Percentiles rank a stretch among this genome's conserved stretches.
Evolutionary conservation across 2,329 filamentous ascomycete species (phyloP).

Genomic region (Fusarium duplospermum): DNA sequence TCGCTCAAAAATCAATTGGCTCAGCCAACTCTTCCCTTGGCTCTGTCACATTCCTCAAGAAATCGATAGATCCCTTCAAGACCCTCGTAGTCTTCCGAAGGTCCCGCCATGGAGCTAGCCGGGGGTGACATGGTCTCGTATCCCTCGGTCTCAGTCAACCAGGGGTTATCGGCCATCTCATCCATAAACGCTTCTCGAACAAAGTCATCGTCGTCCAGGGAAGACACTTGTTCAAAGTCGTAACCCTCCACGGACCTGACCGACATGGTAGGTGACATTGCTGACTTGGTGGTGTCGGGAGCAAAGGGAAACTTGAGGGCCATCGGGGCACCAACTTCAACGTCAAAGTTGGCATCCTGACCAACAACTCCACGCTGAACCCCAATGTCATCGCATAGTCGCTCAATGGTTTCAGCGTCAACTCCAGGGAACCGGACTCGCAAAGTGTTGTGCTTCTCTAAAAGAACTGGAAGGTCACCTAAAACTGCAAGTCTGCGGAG

Average conservation of each 20-base stretch:
- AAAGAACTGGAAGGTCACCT: constrained; percentile 84
- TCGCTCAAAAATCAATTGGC: constrained; percentile 32
- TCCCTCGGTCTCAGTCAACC: constrained; percentile 60
- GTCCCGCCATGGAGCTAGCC: constrained; percentile 57
- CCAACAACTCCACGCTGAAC: constrained; percentile 81
- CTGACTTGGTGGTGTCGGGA: constrained; percentile 59
- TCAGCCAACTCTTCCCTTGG: constrained; percentile 49
- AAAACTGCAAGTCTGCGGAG: constrained; percentile 80
- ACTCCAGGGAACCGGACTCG: constrained; percentile 92
- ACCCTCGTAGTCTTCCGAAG: constrained; percentile 64
- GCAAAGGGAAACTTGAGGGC: constrained; percentile 90
- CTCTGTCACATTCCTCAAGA: constrained; percentile 67
- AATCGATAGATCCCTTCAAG: constrained; percentile 69
- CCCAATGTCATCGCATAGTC: constrained; percentile 87
- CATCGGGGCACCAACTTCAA: constrained; percentile 74
- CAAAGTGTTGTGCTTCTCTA: constrained; percentile 75
- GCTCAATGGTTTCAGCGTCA: constrained; percentile 83
- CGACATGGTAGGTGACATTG: constrained; percentile 62
- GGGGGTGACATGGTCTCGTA: constrained; percentile 64
- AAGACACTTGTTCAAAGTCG: constrained; percentile 53
- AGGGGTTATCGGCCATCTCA: constrained; percentile 60
- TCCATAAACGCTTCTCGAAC: constrained; percentile 55
- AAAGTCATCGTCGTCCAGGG: constrained; percentile 50
- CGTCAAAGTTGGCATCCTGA: constrained; percentile 81
- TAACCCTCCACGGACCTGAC: constrained; percentile 58